These are phyloP conservation scores for Arachnopeziza araneosa DNA, from an alignment of 2,329 filamentous ascomycete species.

Conservation along the genomic window DNA sequence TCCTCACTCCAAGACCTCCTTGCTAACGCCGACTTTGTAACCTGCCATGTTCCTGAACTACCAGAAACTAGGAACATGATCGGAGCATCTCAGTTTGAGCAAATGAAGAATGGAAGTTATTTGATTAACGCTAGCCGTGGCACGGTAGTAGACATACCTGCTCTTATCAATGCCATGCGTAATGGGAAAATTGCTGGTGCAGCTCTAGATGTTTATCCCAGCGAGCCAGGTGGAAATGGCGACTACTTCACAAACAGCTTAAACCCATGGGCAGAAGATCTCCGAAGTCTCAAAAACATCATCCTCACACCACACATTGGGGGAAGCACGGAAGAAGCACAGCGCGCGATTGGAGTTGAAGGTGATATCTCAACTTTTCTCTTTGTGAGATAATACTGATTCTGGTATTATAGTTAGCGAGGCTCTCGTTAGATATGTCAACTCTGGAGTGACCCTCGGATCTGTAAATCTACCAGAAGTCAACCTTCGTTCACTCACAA, in stretches of 20 bases:
- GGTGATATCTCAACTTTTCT: slow-evolving; percentile 33
- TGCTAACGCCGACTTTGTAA: slow-evolving; percentile 80
- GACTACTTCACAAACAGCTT: slow-evolving; percentile 86
- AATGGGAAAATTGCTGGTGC: slow-evolving; percentile 85
- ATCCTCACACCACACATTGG: slow-evolving; percentile 97
- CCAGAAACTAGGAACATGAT: slow-evolving; percentile 94
- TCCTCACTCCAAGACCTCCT: slow-evolving; percentile 71
- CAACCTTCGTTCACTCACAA: slow-evolving; percentile 78
- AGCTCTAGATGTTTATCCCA: slow-evolving; percentile 93
- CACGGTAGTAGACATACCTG: slow-evolving; percentile 88
- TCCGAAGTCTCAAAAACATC: slow-evolving; percentile 81
- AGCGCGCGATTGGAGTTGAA: slow-evolving; percentile 92
- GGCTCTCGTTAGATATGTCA: slow-evolving; percentile 88
- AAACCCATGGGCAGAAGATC: slow-evolving; percentile 79
- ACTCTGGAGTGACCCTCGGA: slow-evolving; percentile 84
- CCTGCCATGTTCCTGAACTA: slow-evolving; percentile 89
- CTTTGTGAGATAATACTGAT: neutral
- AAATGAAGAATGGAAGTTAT: slow-evolving; percentile 92
- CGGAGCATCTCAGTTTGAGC: slow-evolving; percentile 66
- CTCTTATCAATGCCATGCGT: slow-evolving; percentile 81
- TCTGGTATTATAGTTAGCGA: slow-evolving; percentile 58
- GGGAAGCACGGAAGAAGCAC: slow-evolving; percentile 95
- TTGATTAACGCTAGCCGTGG: slow-evolving; percentile 95
- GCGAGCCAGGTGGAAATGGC: slow-evolving; percentile 89
- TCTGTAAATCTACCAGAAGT: slow-evolving; percentile 98